A percentile compares a stretch with the other conserved stretches of the same genome.
phyloP scores from a whole-genome alignment of 148 eudicot genomes.

The Cornus florida region DNA sequence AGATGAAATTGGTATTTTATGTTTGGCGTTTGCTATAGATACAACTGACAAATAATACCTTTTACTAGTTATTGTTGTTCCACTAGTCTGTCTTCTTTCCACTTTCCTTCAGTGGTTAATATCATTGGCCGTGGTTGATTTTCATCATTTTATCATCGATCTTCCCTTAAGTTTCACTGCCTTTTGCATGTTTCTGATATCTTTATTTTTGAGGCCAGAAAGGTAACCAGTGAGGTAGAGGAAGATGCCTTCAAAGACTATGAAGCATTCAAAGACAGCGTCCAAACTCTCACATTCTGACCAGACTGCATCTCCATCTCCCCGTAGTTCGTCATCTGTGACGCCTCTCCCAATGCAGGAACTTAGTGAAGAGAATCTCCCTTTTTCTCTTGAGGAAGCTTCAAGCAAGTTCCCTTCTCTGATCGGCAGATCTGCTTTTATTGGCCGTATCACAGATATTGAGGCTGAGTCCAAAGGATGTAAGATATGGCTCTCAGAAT shows the following conservation, averaged over 20 bases:
- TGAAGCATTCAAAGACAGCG: conserved; percentile 37
- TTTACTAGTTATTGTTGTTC: too few relatives aligned
- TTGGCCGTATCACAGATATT: conserved; percentile 43
- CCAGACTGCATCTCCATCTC: conserved; percentile 34
- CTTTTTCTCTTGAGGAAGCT: conserved; percentile 46
- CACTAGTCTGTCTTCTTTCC: too few relatives aligned
- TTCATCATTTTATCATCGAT: not conserved
- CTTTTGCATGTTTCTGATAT: not conserved
- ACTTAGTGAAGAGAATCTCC: conserved; percentile 34
- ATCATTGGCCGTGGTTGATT: not conserved
- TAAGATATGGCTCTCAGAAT: conserved; percentile 79
- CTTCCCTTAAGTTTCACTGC: not conserved
- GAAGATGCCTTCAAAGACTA: conserved; percentile 52
- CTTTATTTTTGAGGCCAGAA: not conserved
- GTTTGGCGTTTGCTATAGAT: too few relatives aligned
- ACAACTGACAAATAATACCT: too few relatives aligned
- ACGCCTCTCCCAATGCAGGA: conserved; percentile 14
- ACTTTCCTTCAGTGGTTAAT: not conserved
- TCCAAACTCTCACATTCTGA: conserved; percentile 25
- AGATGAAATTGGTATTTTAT: too few relatives aligned
- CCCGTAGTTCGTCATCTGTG: conserved; percentile 21
- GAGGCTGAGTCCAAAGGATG: conserved; percentile 45
- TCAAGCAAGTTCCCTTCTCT: conserved; percentile 62
- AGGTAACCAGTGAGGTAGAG: not conserved
- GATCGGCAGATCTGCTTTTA: conserved; percentile 47